These are phyloP conservation scores for Lactarius evosmus DNA, from an alignment of 768 basidiomycete genomes.

Conservation along the genomic window DNA sequence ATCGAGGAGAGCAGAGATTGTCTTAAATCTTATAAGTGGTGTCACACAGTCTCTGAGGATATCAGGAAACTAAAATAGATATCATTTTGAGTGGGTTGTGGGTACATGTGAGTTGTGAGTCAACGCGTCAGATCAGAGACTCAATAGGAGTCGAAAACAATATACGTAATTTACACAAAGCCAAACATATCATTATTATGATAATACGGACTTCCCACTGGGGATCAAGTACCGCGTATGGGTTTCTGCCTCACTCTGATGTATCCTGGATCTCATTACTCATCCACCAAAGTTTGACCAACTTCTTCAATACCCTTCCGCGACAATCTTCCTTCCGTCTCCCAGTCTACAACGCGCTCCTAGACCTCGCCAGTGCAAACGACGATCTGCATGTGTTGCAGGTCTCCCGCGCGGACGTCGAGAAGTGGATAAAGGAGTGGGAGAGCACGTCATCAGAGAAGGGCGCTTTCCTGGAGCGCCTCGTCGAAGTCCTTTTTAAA, in stretches of 20 bases:
- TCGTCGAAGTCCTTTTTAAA: conserved; percentile 37
- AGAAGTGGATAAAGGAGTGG: not conserved
- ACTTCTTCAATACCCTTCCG: not conserved
- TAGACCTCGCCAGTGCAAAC: not conserved
- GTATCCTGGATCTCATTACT: not conserved
- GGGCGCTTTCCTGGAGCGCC: conserved; percentile 41
- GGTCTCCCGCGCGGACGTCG: not conserved
- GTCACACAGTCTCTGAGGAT: too few species aligned
- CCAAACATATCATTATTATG: too few species aligned
- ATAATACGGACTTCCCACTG: too few species aligned
- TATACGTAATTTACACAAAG: too few species aligned
- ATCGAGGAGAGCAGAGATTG: too few species aligned
- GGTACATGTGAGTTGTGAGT: too few species aligned
- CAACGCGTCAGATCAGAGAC: too few species aligned
- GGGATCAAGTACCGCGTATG: not conserved
- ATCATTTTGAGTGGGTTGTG: too few species aligned
- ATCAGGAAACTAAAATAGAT: too few species aligned
- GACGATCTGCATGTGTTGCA: not conserved
- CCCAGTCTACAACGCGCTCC: not conserved
- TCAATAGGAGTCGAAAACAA: too few species aligned
- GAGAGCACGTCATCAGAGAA: not conserved
- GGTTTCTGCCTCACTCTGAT: not conserved
- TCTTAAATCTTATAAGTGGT: too few species aligned
- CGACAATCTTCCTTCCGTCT: not conserved
- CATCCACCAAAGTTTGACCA: not conserved